Evolutionary conservation across 805 yeast genomes (phyloP), one percentile per base, ranked within the genome.

Genomic region (Pichia occidentalis): DNA sequence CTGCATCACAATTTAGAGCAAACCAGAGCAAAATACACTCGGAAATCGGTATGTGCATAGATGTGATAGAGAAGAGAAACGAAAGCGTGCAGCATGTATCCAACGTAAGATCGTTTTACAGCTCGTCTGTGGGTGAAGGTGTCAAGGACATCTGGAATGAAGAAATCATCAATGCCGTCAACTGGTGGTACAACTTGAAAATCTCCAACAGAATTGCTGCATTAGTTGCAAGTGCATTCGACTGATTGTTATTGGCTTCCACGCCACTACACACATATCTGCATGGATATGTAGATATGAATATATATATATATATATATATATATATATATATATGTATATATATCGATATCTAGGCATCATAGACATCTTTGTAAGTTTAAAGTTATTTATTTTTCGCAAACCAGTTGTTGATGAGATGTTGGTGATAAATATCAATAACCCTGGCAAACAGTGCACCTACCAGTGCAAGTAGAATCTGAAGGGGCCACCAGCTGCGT

Each of bases 61-160:
- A 66, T 23, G 57, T 73, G 30, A 67, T 81, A 36, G 72, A 74
- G 33, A 66, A 75, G 47, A 63, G 75, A 45, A 72, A 78, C 31
- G 67, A 73, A 36, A 59, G 71, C 11, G 65, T 73, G 23, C 61
- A 65, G 24, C 73, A 71, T 45, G 59, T 70, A 20, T 52, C 64
- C 6, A 61, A 68, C 37, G 69, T 70, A 22, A 53, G 64, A 32
- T 53, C 64, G 16, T 75, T 75, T 41, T 58, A 64, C 40, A 61
- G 68, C 21, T 68, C 83, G 22, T 59, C 64, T 9, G 44, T 75
- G 23, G 51, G 51, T 8, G 87, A 85, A 56, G 79, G 87, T 0
- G 64, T 73, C 43, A 81, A 78, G 47, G 94, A 84, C 51, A 67
- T 83, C 29, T 84, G 95, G 95, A 80, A 84, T 53, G 77, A 73